A percentile compares a stretch with the other conserved stretches of the same genome.
phyloP scores from a whole-genome alignment of 306 rosid genomes.

The Vigna trinervia region DNA sequence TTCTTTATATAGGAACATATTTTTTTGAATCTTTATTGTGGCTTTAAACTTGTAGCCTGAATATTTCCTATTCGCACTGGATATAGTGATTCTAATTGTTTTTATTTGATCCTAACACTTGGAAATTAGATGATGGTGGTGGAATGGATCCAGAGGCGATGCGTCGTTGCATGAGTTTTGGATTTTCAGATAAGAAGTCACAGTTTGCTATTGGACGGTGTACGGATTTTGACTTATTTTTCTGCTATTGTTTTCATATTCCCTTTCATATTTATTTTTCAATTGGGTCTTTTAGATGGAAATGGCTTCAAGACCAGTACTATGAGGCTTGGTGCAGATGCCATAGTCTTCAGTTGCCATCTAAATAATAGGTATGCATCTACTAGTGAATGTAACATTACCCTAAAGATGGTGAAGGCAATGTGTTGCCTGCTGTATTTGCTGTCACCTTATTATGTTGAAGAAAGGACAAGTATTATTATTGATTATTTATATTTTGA shows the following conservation, averaged over 20 bases:
- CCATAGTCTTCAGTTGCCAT: conserved; percentile 80
- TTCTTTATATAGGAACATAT: conserved; percentile 16
- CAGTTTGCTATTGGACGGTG: conserved; percentile 84
- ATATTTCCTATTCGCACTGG: conserved; percentile 17
- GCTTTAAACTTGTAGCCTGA: conserved; percentile 38
- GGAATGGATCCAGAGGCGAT: conserved; percentile 91
- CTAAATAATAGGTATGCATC: conserved; percentile 63
- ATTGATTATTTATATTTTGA: conserved; percentile 7
- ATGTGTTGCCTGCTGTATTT: conserved; percentile 8
- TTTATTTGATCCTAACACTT: conserved; percentile 37
- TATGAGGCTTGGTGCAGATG: conserved; percentile 99
- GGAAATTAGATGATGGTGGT: conserved; percentile 79
- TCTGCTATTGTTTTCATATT: conserved; percentile 32
- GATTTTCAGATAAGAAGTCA: conserved; percentile 83
- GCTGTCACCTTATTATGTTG: conserved; percentile 1
- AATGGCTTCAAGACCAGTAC: conserved; percentile 98
- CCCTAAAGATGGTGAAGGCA: conserved; percentile 12
- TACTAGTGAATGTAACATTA: conserved; percentile 19
- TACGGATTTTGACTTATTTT: conserved; percentile 54
- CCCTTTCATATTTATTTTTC: conserved; percentile 44
- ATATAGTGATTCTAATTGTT: conserved; percentile 26
- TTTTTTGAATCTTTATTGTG: background rate
- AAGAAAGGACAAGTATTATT: conserved; percentile 3
- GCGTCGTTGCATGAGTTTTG: conserved; percentile 96
- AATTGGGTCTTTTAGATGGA: conserved; percentile 79